Conservation (phyloP, 139 green algal genomes). For the Klebsormidium nitens region DNA sequence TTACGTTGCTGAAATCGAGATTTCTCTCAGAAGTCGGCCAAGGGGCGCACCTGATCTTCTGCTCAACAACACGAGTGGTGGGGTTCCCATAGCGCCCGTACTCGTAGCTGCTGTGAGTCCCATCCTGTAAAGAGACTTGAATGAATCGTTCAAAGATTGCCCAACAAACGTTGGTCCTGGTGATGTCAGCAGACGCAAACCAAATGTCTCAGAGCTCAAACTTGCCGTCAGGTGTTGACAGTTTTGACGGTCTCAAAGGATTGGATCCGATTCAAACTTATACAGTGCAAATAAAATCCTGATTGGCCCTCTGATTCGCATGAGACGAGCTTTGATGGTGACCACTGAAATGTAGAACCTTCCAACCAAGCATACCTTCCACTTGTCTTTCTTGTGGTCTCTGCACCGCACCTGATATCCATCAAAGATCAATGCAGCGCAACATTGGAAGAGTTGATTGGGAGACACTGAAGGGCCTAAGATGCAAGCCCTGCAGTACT, state of each 20-base stretch:
- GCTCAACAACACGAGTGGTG: slow-evolving; percentile 76
- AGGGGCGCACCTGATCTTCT: slow-evolving; percentile 85
- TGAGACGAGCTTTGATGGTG: too few species aligned
- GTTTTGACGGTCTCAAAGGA: background rate
- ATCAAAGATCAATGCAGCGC: too few species aligned
- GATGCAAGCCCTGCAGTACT: too few species aligned
- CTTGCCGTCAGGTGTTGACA: background rate
- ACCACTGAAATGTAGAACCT: too few species aligned
- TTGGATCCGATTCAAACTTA: background rate
- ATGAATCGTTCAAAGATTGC: background rate
- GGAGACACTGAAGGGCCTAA: too few species aligned
- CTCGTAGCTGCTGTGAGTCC: slow-evolving; percentile 82
- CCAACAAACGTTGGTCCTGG: background rate
- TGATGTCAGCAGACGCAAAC: background rate
- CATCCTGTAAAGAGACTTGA: slow-evolving; percentile 66
- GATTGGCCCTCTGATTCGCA: background rate
- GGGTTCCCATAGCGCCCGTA: slow-evolving; percentile 95
- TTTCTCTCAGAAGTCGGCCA: too few species aligned
- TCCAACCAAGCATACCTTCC: too few species aligned
- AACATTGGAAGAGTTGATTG: too few species aligned
- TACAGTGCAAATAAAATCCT: background rate
- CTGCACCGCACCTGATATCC: too few species aligned
- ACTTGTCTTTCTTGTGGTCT: too few species aligned
- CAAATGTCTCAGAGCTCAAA: slow-evolving; percentile 6
- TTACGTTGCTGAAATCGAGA: too few species aligned